phyloP scores from a whole-genome alignment of 345 rosid genomes.

The Brassica carinata region DNA sequence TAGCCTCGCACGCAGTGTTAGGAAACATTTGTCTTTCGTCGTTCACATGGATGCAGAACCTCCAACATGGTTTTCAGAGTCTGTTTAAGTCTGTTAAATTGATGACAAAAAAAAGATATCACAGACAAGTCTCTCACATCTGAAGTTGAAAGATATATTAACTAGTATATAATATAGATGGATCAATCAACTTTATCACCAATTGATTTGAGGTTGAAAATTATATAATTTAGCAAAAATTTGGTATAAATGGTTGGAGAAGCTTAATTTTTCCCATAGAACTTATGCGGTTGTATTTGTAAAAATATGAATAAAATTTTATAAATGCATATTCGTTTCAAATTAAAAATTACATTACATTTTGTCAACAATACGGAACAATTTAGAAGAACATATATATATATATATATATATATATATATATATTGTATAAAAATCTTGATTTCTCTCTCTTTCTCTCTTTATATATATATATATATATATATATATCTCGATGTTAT shows the following conservation, averaged over 20 bases:
- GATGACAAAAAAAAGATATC: too few species aligned
- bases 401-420: neutral
- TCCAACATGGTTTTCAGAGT: too few species aligned
- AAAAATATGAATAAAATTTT: neutral
- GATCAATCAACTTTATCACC: too few species aligned
- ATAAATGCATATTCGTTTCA: neutral
- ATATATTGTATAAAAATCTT: neutral
- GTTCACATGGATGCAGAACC: too few species aligned
- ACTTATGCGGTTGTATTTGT: neutral
- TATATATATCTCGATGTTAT: neutral
- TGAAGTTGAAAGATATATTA: too few species aligned
- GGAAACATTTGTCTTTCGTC: too few species aligned
- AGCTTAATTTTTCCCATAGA: neutral
- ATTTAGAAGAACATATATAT: neutral
- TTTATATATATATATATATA: neutral
- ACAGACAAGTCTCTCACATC: too few species aligned
- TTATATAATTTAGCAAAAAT: neutral
- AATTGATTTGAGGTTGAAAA: too few species aligned
- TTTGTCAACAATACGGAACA: neutral
- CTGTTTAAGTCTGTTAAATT: too few species aligned
- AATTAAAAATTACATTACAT: neutral
- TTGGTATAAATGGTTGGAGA: neutral
- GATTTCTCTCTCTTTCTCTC: neutral
- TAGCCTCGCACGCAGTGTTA: too few species aligned
- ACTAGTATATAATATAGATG: too few species aligned